Base-by-base conservation (phyloP, 805 yeast species). In the Saturnispora besseyi region DNA sequence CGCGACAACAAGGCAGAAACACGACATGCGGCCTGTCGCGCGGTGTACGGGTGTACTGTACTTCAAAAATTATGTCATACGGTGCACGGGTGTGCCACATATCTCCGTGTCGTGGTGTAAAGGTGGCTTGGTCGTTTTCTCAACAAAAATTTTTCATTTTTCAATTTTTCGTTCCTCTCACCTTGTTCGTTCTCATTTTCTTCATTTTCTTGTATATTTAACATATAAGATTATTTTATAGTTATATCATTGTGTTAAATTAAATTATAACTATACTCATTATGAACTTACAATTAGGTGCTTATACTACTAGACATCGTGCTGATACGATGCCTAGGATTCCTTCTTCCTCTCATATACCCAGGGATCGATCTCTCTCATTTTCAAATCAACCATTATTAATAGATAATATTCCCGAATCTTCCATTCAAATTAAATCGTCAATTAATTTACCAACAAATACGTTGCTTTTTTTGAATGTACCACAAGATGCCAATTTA, bases 361-460 rank as follows among this genome's bases (percentile, higher is more conserved):
- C 40, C 24, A 21, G 40, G 15, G 40, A 36, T 18, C 40, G 40
- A 5, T 36, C 40, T 7, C n/a, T 36, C 13, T 36, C 40, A 22
- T 36, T 36, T 22, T 36, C 40, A 1, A 36, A 36, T 22, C 40
- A 36, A 22, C 49, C 55, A 21, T 51, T 67, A 10, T 66, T 76
- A 45, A 67, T 68, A 37, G 90, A 85, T 60, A 81, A 82, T 52
- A 67, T 79, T 40, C 83, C 83, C 55, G 79, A 83, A 50, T 66
- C 76, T 29, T 70, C 75, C 34, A 68, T 83, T 38, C 73, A 77
- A 40, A 73, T 84, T 68, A 82, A 84, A n/a, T 79, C 85, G 40
- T 79, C 80, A 57, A 84, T 82, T 49, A 87, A 84, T 59, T 74
- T 86, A 3, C 95, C 95, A 15, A 81, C 96, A 0, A 79, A 84